Evolutionary conservation across 495 filamentous ascomycete species (phyloP), one percentile per base, ranked within the genome.

Genomic region (Trypethelium eluteriae): DNA sequence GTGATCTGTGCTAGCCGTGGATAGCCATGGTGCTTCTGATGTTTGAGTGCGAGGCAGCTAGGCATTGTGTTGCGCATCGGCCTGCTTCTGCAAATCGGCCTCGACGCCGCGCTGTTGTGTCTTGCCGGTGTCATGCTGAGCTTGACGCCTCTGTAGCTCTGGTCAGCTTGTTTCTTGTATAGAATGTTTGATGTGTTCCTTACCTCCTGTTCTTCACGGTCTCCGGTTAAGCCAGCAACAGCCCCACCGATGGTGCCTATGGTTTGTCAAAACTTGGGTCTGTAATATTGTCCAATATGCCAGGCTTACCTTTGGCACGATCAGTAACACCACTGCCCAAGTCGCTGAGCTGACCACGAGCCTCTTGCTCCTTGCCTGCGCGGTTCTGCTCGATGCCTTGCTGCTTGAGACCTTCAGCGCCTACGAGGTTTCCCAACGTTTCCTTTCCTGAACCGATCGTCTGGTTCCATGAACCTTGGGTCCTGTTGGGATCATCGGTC

Each of bases 391-490:
- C 76, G 56, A 83, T 82, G 34, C 93, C 93, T 38, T 86, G 73
- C 61, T 84, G 81, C 76, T 90, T 92, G 61, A 98, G 76, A 57
- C 74, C 81, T 78, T 94, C 88, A 67, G 83, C 84, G 67, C 93
- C 93, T 62, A 92, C 67, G 11, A 91, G 59, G 69, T 86, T 86
- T 65, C 93, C 93, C 5, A 95, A 63, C 38, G 84, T 80, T 73
- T 96, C 91, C 83, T 98, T 98, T 49, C 84, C 87, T 0, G 89
- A 85, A 65, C 93, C 93, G 47, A 92, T 69, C 49, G 89, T 94
- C 79, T 98, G 92, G 79, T 96, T 90, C 85, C 89, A 93, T 47
- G 82, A 80, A 39, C 93, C 93, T 4, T 83, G 75, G 18, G 80
- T 74, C 68, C 93, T 89, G 76, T 92, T 79, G 7, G 85, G 81